Base-by-base conservation (phyloP, 805 yeast species). In the Cyberlindnera maritima region DNA sequence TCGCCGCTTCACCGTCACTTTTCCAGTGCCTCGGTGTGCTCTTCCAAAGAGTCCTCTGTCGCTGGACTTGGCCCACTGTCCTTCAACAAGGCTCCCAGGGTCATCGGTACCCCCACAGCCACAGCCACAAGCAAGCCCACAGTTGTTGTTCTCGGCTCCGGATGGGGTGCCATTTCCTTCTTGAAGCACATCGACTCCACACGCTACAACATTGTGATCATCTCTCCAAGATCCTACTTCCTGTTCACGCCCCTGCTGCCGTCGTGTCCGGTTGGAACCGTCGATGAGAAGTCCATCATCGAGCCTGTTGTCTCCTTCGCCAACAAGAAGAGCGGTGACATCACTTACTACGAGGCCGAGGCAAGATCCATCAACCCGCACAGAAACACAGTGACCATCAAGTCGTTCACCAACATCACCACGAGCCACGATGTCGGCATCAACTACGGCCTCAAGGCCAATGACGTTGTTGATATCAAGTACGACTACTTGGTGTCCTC, bases 131-230 rank as follows among this genome's bases (percentile, higher is more conserved):
- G 65, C 39, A 71, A 69, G 57, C 71, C 71, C 49, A 67, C 66
- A 40, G 64, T 71, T 33, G 95, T 90, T 36, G 81, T 77, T 64
- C 80, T 79, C 61, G 94, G 94, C 47, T 82, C 96, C 14, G 97
- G 97, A 46, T 91, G 97, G 97, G 97, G 96, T 57, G 83, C 95
- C 11, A 87, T 90, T 47, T 83, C 96, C 7, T 76, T 89, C 57
- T 76, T 91, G 65, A 87, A 86, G 71, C 80, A 83, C 64, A 77
- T 91, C 62, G 97, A 91, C 66, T 83, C 96, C 42, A 76, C 88
- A 47, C 81, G 85, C 67, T 91, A 88, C 74, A 88, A 91, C 62
- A 96, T 91, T 41, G 83, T 91, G 32, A 80, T 91, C 45, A 84
- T 91, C 36, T 88, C 96, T 21, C 97, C 97, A 54, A 81, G 97